Base-by-base conservation (phyloP, 2,329 filamentous ascomycete genomes). In the Pseudogymnoascus sp. region DNA sequence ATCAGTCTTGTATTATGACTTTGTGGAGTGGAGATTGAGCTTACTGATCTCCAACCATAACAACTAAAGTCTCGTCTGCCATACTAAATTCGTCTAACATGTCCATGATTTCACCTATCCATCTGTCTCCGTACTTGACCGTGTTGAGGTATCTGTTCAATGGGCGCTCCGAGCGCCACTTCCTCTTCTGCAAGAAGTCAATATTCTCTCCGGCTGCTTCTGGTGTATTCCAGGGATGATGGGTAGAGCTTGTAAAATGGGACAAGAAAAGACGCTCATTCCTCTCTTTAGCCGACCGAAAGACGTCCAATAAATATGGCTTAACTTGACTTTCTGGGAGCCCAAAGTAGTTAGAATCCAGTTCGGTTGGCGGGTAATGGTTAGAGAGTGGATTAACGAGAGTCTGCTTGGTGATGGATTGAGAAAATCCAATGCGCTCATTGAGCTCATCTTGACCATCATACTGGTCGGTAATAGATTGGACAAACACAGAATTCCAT, bases 61-160 rank as follows among this genome's bases (percentile, higher is more conserved):
- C 75, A 1, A 80, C 75, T 4, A 80, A 70, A 5, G 78, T 80
- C 65, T 77, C 73, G 63, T 79, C 75, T 12, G 76, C 73, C 14
- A 79, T 75, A 23, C 75, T 77, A 2, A 73, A 67, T 35, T 79
- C 75, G 25, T 80, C 76, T 6, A 79, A 70, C 62, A 78, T 64
- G 59, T 73, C 67, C 66, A 78, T 71, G 18, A 77, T 67, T 59
- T 75, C 70, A 12, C 71, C 73, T 8, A 77, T 69, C 76, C 76
- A 78, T 6, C 64, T 63, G 64, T 78, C 76, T 31, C 73, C 72
- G 66, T 75, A 77, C 60, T 72, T 73, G 62, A 77, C 70, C 33
- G 75, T 70, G 64, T 79, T 78, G 40, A 79, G 65, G 67, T 78
- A 80, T 62, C 72, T 71, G 64, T 79, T 78, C 35, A 71, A 62